Conservation (phyloP, 345 rosid species). For the Draba incana region DNA sequence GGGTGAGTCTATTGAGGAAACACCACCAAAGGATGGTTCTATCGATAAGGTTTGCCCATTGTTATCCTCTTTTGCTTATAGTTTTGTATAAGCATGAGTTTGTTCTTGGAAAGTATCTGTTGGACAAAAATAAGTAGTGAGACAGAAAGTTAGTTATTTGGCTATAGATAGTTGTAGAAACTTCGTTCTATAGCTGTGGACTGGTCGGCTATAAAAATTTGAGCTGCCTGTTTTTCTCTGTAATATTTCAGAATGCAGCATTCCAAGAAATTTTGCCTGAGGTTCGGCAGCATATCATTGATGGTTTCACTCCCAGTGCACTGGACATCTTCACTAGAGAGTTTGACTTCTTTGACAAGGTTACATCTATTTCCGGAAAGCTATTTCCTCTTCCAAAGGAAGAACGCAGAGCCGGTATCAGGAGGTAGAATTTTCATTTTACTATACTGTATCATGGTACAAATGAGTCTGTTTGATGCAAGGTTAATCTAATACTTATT, state of each 20-base stretch:
- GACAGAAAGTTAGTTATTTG: slow-evolving; percentile 17
- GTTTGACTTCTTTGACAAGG: slow-evolving; percentile 92
- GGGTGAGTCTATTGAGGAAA: slow-evolving; percentile 83
- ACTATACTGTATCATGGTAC: slow-evolving; percentile 6
- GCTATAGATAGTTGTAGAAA: slow-evolving; percentile 20
- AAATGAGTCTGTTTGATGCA: slow-evolving; percentile 15
- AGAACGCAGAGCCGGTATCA: slow-evolving; percentile 95
- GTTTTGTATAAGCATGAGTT: slow-evolving; percentile 19
- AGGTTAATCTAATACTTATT: slow-evolving; percentile 32
- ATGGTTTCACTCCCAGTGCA: slow-evolving; percentile 81
- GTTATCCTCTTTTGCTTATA: slow-evolving; percentile 16
- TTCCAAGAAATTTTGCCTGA: slow-evolving; percentile 79
- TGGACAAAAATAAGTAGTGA: slow-evolving; percentile 15
- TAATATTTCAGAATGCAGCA: slow-evolving; percentile 65
- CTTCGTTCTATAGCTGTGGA: slow-evolving; percentile 4
- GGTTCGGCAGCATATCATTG: slow-evolving; percentile 85
- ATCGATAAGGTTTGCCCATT: slow-evolving; percentile 59
- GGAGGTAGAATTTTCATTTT: slow-evolving; percentile 54
- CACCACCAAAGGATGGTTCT: slow-evolving; percentile 66
- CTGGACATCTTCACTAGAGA: slow-evolving; percentile 80
- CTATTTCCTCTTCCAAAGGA: slow-evolving; percentile 84
- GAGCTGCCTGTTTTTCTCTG: slow-evolving; percentile 11
- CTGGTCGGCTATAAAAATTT: slow-evolving; percentile 1
- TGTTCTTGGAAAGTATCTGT: slow-evolving; percentile 14
- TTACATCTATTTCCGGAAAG: slow-evolving; percentile 89